Base-by-base conservation (phyloP, 192 early-diverging fungal species). In the Entophlyctis helioformis region DNA sequence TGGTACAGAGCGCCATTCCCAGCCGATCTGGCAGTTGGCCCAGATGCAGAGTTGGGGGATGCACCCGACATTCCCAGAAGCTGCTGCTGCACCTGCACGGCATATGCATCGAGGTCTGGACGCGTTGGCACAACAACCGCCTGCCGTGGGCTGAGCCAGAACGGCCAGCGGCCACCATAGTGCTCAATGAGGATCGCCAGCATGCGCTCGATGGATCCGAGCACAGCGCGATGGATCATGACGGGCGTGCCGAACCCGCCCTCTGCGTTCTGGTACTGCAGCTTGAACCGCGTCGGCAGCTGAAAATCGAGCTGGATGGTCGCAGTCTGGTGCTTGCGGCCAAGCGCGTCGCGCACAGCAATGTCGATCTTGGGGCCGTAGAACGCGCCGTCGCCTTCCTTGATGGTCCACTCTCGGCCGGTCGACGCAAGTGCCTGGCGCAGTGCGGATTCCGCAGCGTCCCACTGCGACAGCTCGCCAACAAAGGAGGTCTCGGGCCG, bases 281-380 rank as follows among this genome's bases (percentile, higher is more conserved):
- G 62, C 8, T 67, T 60, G 54, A 96, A 96, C 36, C 89, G 64
- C 52, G 67, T 69, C 11, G 93, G 93, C 18, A 96, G 71, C 56
- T 96, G 89, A 59, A 94, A 96, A 60, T 96, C 93, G 19, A 96
- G 69, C 60, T 96, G 93, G 41, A 94, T 78, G 1, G 93, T 96
- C 3, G 89, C 93, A 5, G 88, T 93, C 52, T 96, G 93, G 55
- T 94, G 93, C 37, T 65, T 65, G 26, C 89, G 66, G 11, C 84
- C 84, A 4, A 85, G 52, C 1, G 82, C 82, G 54, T 96, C 93
- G 43, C 63, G 63, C 0, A 96, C 81, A 42, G 78, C 73, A 19
- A 92, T 78, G 53, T 96, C 92, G 46, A 96, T 92, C 55, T 96
- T 96, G 44, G 92, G 92, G 1, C 92, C 92, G 58, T 96, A 96